Evolutionary conservation across 441 rosid species (phyloP).

Genomic region (Mallotus repandus): DNA sequence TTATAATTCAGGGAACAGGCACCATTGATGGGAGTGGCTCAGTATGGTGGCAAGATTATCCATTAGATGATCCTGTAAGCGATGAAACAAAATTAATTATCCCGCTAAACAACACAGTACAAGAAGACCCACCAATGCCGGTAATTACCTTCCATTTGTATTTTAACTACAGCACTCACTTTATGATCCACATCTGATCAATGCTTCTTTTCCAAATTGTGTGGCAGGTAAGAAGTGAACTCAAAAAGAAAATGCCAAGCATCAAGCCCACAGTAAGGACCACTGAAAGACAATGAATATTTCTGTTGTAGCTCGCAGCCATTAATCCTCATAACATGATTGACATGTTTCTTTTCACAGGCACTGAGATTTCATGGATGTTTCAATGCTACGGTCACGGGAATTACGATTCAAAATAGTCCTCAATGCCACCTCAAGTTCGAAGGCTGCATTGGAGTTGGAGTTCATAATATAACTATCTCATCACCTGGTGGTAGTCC

Average conservation of each 20-base stretch:
- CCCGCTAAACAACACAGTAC: constrained; percentile 56
- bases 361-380: constrained; percentile 89
- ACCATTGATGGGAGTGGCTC: constrained; percentile 91
- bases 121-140: constrained; percentile 55
- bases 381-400: constrained; percentile 60
- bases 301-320: constrained; percentile 1
- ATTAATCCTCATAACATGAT: constrained; percentile 23
- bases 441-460: constrained; percentile 74
- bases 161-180: constrained; percentile 6
- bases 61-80: constrained; percentile 55
- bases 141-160: constrained; percentile 36
- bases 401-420: constrained; percentile 89
- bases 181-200: constrained; percentile 21
- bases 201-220: constrained; percentile 25
- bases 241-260: constrained; percentile 71
- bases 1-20: constrained; percentile 74
- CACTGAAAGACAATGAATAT: constrained; percentile 19
- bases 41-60: constrained; percentile 79
- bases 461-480: constrained; percentile 60
- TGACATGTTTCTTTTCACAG: constrained; percentile 36
- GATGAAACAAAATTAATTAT: constrained; percentile 51
- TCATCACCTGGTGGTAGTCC: constrained; percentile 98
- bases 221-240: constrained; percentile 58
- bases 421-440: constrained; percentile 97
- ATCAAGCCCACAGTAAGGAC: constrained; percentile 89